A percentile compares a stretch with the other conserved stretches of the same genome.
phyloP scores from a whole-genome alignment of 2,329 filamentous ascomycete species.

The Verticillium longisporum region DNA sequence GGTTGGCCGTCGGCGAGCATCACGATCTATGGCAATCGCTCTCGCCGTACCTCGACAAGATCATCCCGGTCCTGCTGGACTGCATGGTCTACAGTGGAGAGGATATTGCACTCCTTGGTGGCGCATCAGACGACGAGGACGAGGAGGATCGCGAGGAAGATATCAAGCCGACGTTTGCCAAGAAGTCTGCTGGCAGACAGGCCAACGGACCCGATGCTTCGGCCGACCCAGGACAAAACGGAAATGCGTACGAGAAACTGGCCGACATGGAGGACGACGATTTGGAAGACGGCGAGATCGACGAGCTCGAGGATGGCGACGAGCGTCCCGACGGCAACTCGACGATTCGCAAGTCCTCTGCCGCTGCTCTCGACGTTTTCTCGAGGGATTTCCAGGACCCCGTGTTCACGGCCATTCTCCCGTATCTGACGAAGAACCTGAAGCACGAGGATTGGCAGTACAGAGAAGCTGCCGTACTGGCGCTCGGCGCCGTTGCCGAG shows the following conservation, averaged over 20 bases:
- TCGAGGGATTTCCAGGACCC: slow-evolving; percentile 81
- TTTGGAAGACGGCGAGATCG: slow-evolving; percentile 83
- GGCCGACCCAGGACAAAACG: slow-evolving; percentile 43
- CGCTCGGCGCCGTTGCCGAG: slow-evolving; percentile 88
- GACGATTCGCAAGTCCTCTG: slow-evolving; percentile 95
- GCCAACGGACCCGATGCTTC: slow-evolving; percentile 48
- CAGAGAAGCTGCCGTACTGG: slow-evolving; percentile 88
- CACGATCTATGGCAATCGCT: slow-evolving; percentile 70
- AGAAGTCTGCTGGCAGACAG: slow-evolving; percentile 45
- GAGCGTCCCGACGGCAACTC: slow-evolving; percentile 83
- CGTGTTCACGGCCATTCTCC: slow-evolving; percentile 87
- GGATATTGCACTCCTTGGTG: slow-evolving; percentile 78
- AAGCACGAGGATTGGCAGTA: slow-evolving; percentile 86
- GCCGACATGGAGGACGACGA: slow-evolving; percentile 63
- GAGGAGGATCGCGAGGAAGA: slow-evolving; percentile 86
- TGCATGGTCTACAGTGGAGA: slow-evolving; percentile 97
- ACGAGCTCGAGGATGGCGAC: slow-evolving; percentile 61
- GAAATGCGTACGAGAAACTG: slow-evolving; percentile 48
- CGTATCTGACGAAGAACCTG: slow-evolving; percentile 85
- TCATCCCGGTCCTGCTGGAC: slow-evolving; percentile 83
- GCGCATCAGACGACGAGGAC: slow-evolving; percentile 82
- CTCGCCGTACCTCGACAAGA: slow-evolving; percentile 70
- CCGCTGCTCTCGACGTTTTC: slow-evolving; percentile 89
- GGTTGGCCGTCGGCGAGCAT: slow-evolving; percentile 89
- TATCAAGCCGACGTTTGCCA: slow-evolving; percentile 87